Conservation (phyloP, 2,329 filamentous ascomycete genomes). For the Furcasterigmium furcatum region DNA sequence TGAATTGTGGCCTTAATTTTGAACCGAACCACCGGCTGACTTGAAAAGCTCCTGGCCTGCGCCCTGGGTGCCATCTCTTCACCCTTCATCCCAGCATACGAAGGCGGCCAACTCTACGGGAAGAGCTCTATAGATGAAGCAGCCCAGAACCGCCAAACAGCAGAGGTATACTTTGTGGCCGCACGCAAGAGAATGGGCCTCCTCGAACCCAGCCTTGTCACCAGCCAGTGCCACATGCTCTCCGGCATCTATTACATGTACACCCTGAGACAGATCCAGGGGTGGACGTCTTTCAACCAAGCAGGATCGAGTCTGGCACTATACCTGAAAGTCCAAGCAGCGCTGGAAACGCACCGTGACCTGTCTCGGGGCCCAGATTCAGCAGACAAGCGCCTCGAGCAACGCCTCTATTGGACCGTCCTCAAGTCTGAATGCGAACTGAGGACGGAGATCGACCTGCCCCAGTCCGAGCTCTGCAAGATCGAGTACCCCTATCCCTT, state of each 20-base stretch:
- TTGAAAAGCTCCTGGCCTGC: slow-evolving; percentile 26
- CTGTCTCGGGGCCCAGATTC: background rate
- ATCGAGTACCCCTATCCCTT: slow-evolving; percentile 24
- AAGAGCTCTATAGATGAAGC: background rate
- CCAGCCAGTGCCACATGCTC: slow-evolving; percentile 12
- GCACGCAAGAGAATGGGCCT: slow-evolving; percentile 11
- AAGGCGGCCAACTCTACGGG: background rate
- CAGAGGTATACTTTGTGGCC: slow-evolving; percentile 8
- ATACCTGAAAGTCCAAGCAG: slow-evolving; percentile 7
- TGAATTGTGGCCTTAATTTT: background rate
- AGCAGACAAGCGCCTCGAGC: slow-evolving; percentile 16
- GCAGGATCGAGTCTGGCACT: slow-evolving; percentile 7
- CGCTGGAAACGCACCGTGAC: background rate
- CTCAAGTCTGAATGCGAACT: slow-evolving; percentile 24
- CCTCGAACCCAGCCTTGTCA: slow-evolving; percentile 9
- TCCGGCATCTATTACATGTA: slow-evolving; percentile 12
- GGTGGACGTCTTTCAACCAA: slow-evolving; percentile 9
- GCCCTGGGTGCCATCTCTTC: slow-evolving; percentile 22
- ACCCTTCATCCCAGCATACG: slow-evolving; percentile 11
- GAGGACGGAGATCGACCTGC: slow-evolving; percentile 10
- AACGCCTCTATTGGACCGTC: slow-evolving; percentile 28
- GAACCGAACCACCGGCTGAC: background rate
- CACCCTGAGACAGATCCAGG: slow-evolving; percentile 10
- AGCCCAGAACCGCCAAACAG: background rate
- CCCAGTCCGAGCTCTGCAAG: slow-evolving; percentile 8